A percentile compares a stretch with the other conserved stretches of the same genome.
Conservation (phyloP, 73 alveolate species). For the Loxodes magnus region DNA sequence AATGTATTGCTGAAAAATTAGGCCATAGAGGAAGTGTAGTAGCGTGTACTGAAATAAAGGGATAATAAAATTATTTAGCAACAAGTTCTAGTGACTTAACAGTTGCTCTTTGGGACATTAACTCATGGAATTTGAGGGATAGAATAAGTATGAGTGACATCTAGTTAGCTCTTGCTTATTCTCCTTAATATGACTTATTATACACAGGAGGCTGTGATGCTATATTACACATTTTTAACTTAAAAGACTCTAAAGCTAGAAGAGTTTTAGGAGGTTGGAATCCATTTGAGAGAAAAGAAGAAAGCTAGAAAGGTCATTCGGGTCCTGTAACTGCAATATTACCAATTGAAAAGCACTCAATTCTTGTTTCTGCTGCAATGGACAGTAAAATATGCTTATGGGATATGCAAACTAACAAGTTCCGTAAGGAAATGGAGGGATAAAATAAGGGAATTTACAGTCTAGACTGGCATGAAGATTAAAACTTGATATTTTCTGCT, state of each 20-base stretch:
- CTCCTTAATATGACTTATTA: conserved; percentile 29
- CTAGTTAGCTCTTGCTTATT: conserved; percentile 60
- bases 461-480: conserved; percentile 74
- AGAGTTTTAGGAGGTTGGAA: conserved; percentile 73
- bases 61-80: conserved; percentile 75
- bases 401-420: conserved; percentile 59
- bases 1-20: conserved; percentile 53
- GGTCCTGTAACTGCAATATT: conserved; percentile 70
- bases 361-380: conserved; percentile 72
- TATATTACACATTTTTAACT: conserved; percentile 80
- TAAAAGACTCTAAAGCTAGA: conserved; percentile 55
- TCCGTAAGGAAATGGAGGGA: conserved; percentile 50
- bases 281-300: conserved; percentile 40
- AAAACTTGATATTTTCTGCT: conserved; percentile 57
- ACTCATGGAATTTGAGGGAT: conserved; percentile 67
- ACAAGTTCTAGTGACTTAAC: conserved; percentile 90
- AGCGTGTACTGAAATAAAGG: conserved; percentile 80
- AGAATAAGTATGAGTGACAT: conserved; percentile 18
- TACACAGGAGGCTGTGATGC: conserved; percentile 94
- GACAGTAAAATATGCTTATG: conserved; percentile 76
- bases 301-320: conserved; percentile 68
- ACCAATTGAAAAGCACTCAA: conserved; percentile 51
- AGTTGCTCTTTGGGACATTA: conserved; percentile 88
- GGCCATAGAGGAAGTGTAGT: conserved; percentile 91
- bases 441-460: conserved; percentile 71